These are phyloP conservation scores for Xylaria intraflava DNA, from an alignment of 495 filamentous ascomycete species.

Conservation along the genomic window DNA sequence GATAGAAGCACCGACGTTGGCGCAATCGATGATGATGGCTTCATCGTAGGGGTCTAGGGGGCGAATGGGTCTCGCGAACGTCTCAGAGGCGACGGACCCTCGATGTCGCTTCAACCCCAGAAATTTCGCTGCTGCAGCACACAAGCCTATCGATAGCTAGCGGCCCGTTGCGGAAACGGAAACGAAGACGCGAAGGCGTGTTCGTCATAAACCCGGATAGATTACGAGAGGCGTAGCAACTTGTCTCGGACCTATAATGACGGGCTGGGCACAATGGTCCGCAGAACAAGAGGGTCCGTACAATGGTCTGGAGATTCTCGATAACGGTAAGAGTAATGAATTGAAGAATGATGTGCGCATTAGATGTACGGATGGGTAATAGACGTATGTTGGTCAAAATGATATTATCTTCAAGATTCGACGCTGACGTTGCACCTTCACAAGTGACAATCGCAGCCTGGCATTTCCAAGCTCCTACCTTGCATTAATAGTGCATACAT, in stretches of 20 bases:
- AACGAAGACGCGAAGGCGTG: background rate
- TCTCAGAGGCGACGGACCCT: background rate
- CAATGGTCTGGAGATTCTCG: background rate
- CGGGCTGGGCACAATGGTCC: constrained; percentile 8
- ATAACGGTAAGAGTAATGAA: background rate
- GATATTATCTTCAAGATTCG: background rate
- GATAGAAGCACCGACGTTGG: constrained; percentile 42
- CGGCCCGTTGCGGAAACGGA: background rate
- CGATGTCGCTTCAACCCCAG: background rate
- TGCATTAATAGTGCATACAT: too few relatives aligned
- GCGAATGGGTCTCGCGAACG: background rate
- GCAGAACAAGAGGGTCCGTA: background rate
- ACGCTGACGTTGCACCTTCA: background rate
- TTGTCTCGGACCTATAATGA: background rate
- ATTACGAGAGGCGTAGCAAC: background rate
- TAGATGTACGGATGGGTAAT: background rate
- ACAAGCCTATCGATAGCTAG: background rate
- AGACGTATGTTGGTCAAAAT: background rate
- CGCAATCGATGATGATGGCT: constrained; percentile 35
- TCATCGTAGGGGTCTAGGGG: constrained; percentile 32
- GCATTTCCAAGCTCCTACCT: too few relatives aligned
- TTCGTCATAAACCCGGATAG: background rate
- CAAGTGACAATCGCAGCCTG: too few relatives aligned
- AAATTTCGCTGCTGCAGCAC: background rate
- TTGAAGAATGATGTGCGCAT: background rate